Base-by-base conservation (phyloP, 805 yeast genomes). In the Monosporozyma servazzii region DNA sequence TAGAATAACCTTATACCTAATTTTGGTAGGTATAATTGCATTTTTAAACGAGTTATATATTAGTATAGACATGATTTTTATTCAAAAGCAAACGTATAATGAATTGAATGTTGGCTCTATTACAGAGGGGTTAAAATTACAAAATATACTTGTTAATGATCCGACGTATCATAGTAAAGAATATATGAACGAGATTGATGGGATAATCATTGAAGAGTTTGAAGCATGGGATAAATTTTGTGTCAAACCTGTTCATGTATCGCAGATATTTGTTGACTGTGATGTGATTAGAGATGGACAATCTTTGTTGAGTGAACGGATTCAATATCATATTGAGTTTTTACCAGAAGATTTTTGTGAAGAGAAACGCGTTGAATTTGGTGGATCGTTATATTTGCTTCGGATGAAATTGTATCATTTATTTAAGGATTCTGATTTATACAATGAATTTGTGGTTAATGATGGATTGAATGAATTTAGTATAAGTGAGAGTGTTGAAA, bases 181-280 rank as follows among this genome's bases (percentile, higher is more conserved):
- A 53, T 59, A 61, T 53, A 47, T 55, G 15, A 68, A 68, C 49
- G 64, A 62, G 29, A 62, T 61, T 51, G 56, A 63, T 36, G 68
- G 67, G 8, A 62, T 65, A 25, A 63, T 66, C 2, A 59, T 67
- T 43, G 70, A 67, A 49, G 69, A 66, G 48, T 67, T 67, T 49
- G 70, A 67, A 30, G 79, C 79, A 15, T 75, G 78, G 56, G 85
- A 82, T 50, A 77, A 80, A 25, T 84, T 84, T 62, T 74, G 75
- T n/a, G 86, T 84, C 45, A 76, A 79, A 25, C 93, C 91, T 0
- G 81, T 82, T 7, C 91, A 84, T 63, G 85, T 89, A 67, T 89
- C 93, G 0, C 88, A 85, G 65, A 72, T 84, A 0, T 80, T 80
- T 54, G 76, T 81, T 5, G 67, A 77, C 25, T 71, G 84, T 48